These are phyloP conservation scores for Chlorella sorokiniana DNA, from an alignment of 139 green algal genomes.

Conservation along the genomic window DNA sequence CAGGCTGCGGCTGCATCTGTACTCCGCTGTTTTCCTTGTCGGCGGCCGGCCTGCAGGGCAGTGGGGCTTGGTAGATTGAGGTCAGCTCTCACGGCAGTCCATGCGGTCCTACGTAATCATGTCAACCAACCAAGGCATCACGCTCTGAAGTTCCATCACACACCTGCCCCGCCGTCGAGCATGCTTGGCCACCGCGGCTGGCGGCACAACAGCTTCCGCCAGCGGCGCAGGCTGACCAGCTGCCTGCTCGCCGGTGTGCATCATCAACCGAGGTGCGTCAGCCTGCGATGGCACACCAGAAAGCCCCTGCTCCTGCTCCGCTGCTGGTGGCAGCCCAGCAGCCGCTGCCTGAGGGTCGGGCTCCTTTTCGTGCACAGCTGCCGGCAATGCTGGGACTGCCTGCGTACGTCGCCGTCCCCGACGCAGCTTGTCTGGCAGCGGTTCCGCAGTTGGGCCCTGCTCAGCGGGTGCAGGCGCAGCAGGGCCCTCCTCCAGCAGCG, in stretches of 20 bases:
- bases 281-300: no score
- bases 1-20: not conserved
- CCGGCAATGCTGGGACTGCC: not conserved
- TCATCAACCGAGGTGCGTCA: not conserved
- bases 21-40: not conserved
- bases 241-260: not conserved
- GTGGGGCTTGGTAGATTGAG: not conserved
- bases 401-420: conserved; percentile 2
- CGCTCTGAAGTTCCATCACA: no score
- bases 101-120: no score
- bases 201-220: no score
- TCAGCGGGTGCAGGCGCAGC: not conserved
- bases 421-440: not conserved
- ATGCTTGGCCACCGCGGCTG: no score
- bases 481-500: not conserved
- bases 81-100: no score
- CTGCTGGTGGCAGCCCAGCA: not conserved
- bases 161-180: no score
- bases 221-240: no score
- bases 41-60: not conserved
- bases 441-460: not conserved
- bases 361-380: not conserved
- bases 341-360: not conserved
- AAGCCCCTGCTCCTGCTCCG: not conserved
- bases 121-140: no score